phyloP scores from a whole-genome alignment of 2,329 filamentous ascomycete genomes.

The Aspergillus sp. region DNA sequence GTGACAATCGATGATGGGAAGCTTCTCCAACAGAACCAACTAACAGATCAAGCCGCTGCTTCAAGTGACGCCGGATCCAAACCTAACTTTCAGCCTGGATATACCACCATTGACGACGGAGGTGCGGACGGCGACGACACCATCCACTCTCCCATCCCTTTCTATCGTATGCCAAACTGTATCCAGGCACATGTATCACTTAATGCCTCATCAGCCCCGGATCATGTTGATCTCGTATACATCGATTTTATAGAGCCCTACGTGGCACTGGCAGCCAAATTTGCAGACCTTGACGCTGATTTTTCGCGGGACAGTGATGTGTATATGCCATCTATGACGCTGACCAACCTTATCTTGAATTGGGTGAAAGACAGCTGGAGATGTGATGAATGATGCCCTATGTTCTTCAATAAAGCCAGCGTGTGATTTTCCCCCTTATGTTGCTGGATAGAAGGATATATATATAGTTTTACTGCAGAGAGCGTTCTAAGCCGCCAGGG shows the following conservation, averaged over 20 bases:
- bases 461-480: too few relatives aligned
- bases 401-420: neutral
- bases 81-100: conserved; percentile 64
- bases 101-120: conserved; percentile 84
- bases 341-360: conserved; percentile 58
- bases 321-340: conserved; percentile 54
- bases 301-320: conserved; percentile 49
- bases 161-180: conserved; percentile 79
- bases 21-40: conserved; percentile 1
- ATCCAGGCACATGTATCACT: conserved; percentile 65
- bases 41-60: conserved; percentile 31
- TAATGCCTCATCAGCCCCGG: conserved; percentile 52
- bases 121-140: conserved; percentile 89
- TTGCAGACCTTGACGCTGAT: conserved; percentile 52
- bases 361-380: conserved; percentile 61
- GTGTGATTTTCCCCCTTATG: neutral
- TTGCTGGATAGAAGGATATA: neutral
- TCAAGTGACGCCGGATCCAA: neutral
- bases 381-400: conserved; percentile 22
- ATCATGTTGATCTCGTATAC: conserved; percentile 83
- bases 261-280: conserved; percentile 72
- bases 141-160: conserved; percentile 70
- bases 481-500: too few relatives aligned
- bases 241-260: conserved; percentile 87
- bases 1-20: conserved; percentile 17